Base-by-base conservation (phyloP, 805 yeast species). In the Ogataea pignaliae region DNA sequence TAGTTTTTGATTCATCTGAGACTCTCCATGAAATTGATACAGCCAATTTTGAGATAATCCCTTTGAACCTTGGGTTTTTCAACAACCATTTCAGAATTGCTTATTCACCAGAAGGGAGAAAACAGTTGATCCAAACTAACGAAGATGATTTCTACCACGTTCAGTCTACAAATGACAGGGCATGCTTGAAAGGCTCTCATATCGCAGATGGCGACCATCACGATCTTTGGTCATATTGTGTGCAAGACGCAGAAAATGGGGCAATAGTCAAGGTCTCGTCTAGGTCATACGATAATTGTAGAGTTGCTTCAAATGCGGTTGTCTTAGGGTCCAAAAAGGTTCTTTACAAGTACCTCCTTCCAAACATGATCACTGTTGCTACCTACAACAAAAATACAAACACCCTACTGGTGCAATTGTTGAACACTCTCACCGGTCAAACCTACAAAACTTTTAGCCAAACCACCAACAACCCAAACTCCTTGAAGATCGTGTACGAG, bases 271-370 rank as follows among this genome's bases (percentile, higher is more conserved):
- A 72, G 0, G 59, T 68, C 29, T 66, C 71, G 0, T 35, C 60
- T 2, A 70, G 78, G 44, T 68, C 68, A 37, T 64, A 66, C 2
- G 60, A 59, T 10, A 64, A 62, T 12, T 75, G 69, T 15, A 53
- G 59, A 11, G 66, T 73, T 4, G 79, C 83, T 0, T 82, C 83
- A 12, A 60, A 83, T 39, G 97, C 95, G 9, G 72, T 77, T 21
- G 77, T 85, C 0, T 65, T 85, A 28, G 82, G 83, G 16, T 81
- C 85, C 53, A 75, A 88, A 57, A 71, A 82, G 1, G 91, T 88
- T 1, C 65, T 88, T 34, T 88, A 90, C 75, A 93, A 91, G 63
- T 90, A 85, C 60, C 65, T 90, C 47, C 74, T 85, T 55, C 95
- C 95, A 16, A 79, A 86, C 54, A 69, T 83, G 2, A 73, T 79